Conservation (phyloP, 108 stramenopile species). For the Pseudonitzschia multiseries region DNA sequence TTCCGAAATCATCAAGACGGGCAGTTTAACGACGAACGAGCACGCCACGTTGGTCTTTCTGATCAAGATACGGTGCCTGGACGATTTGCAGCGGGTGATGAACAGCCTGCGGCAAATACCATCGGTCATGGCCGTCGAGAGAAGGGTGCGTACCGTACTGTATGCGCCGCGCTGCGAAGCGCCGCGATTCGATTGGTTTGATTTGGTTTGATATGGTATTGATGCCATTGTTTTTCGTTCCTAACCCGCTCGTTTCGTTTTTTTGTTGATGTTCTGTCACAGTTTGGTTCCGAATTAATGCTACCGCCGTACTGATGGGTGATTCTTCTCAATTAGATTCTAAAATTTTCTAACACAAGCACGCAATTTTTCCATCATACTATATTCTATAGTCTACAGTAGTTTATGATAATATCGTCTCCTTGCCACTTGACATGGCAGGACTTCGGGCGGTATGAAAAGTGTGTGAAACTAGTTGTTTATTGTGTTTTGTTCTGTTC, state of each 20-base stretch:
- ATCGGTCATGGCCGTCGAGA: slow-evolving; percentile 82
- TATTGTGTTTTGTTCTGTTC: too few species aligned
- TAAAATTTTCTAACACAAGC: background rate
- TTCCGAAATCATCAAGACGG: slow-evolving; percentile 78
- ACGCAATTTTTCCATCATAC: too few species aligned
- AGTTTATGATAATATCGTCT: too few species aligned
- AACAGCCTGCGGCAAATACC: slow-evolving; percentile 67
- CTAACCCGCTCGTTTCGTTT: slow-evolving; percentile 11
- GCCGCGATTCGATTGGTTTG: background rate
- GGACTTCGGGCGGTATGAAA: too few species aligned
- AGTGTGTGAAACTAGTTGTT: too few species aligned
- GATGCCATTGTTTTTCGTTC: background rate
- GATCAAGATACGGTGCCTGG: slow-evolving; percentile 61
- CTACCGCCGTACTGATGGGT: slow-evolving; percentile 8
- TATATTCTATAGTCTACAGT: too few species aligned
- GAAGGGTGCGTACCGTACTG: slow-evolving; percentile 43
- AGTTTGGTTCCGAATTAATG: slow-evolving; percentile 13
- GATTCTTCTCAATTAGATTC: background rate
- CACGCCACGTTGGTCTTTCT: slow-evolving; percentile 79
- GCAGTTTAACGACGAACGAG: slow-evolving; percentile 69
- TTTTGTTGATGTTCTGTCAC: background rate
- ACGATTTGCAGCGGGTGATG: slow-evolving; percentile 77
- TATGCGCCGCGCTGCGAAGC: too few species aligned
- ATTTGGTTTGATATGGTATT: background rate
- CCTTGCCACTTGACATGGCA: too few species aligned